Evolutionary conservation across 768 basidiomycete genomes (phyloP), one percentile per base, ranked within the genome.

Genomic region (Tricholoma furcatifolium): DNA sequence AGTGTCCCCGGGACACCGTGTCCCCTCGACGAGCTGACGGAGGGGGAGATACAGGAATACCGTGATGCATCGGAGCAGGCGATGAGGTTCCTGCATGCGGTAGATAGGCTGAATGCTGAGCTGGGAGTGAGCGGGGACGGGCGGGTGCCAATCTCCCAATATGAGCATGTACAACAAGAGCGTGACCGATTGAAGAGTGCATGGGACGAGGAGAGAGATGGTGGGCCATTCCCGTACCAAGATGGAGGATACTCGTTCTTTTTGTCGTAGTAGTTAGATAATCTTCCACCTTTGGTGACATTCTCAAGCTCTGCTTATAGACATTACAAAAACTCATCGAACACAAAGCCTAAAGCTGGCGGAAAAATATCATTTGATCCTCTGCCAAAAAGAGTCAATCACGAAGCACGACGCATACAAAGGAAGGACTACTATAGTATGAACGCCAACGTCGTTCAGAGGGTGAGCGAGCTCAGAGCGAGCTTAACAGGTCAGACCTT

Each of bases 231-330:
- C 35, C 51, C 51, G 23, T 38, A 44, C 35, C 36, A 45, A 23
- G 51, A 52, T 20, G 51, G 43, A 17, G 43, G 36, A 35, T 35
- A 36, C 24, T 52, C 43, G n/a, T 52, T 39, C 43, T 52, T n/a
- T n/a, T n/a, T n/a, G n/a, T n/a, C n/a, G n/a, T n/a, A n/a, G n/a
- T n/a, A n/a, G n/a, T n/a, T n/a, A n/a, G n/a, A n/a, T n/a, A n/a
- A n/a, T n/a, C n/a, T n/a, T n/a, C n/a, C n/a, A n/a, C n/a, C n/a
- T n/a, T n/a, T n/a, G n/a, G n/a, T n/a, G n/a, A n/a, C n/a, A n/a
- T n/a, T n/a, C n/a, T n/a, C n/a, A n/a, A n/a, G n/a, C n/a, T n/a
- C n/a, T n/a, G n/a, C n/a, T n/a, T n/a, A n/a, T n/a, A n/a, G n/a
- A n/a, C n/a, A n/a, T n/a, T n/a, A n/a, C n/a, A n/a, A n/a, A n/a